These are phyloP conservation scores for Tetrahymena borealis DNA, from an alignment of 73 alveolate species.

Conservation along the genomic window DNA sequence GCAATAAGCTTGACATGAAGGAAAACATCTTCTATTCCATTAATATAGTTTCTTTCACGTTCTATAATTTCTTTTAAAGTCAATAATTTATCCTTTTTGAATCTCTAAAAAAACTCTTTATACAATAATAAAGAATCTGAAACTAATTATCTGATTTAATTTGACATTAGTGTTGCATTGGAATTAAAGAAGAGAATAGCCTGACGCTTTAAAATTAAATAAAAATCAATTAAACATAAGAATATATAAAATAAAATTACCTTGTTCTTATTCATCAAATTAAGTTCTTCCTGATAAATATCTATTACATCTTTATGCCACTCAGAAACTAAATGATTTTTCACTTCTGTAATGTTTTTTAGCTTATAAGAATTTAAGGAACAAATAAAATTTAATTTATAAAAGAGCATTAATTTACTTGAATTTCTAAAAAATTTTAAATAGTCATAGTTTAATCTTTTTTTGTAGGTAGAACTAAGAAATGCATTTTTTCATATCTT, in stretches of 20 bases:
- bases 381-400: not conserved
- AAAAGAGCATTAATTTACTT: not conserved
- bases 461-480: conserved; percentile 68
- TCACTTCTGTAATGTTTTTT: conserved; percentile 19
- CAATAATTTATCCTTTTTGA: conserved; percentile 51
- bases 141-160: conserved; percentile 69
- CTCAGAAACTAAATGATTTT: conserved; percentile 20
- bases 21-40: conserved; percentile 76
- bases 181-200: conserved; percentile 82
- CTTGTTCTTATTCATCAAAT: conserved; percentile 5
- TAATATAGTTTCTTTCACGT: conserved; percentile 63
- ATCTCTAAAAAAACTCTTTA: conserved; percentile 69
- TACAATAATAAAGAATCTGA: conserved; percentile 67
- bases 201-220: conserved; percentile 40
- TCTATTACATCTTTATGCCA: conserved; percentile 46
- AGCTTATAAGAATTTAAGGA: too few relatives aligned
- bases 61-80: conserved; percentile 54
- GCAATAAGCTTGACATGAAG: conserved; percentile 56
- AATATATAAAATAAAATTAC: not conserved
- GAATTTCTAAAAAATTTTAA: conserved; percentile 53
- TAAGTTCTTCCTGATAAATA: conserved; percentile 24
- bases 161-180: conserved; percentile 81
- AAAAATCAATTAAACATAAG: not conserved
- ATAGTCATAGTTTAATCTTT: conserved; percentile 71
- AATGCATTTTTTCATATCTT: conserved; percentile 62